Base-by-base conservation (phyloP, 208 protist species). In the Trypanosoma boissoni region DNA sequence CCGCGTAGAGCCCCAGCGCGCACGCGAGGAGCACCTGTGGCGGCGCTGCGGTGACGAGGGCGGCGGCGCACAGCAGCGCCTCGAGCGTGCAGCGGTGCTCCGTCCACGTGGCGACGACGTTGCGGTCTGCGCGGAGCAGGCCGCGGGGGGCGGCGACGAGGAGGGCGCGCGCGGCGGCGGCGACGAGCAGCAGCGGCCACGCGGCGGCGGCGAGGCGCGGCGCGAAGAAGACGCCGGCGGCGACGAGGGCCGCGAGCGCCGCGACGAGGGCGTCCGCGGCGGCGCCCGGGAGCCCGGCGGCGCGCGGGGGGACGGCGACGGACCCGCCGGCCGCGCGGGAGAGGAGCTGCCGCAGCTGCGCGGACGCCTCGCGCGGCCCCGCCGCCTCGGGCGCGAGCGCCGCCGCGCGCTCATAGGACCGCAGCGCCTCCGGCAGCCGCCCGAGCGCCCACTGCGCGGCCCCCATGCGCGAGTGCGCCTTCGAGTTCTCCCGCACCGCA, bases 401-500 rank as follows among this genome's bases (percentile, higher is more conserved):
- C 9, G 72, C 27, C 0, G 80, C 83, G 18, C 60, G 44, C 57
- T 88, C 78, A 42, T 83, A 89, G 68, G 74, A 78, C 20, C 45
- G 41, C 28, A 72, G 62, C 1, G 86, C 83, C 42, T 85, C 78
- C 7, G 57, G 39, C 3, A 74, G 52, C 65, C 82, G 72, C 43
- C 68, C 64, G 42, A 83, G 64, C 10, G 59, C 58, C 86, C 82
- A 94, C 20, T 86, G 65, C 14, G 83, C 78, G 0, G 68, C 74
- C 2, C 71, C 86, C 6, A 89, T 62, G 27, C 86, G 80, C 5
- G 54, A 58, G 49, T 89, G 81, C 14, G 76, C 72, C 68, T 86
- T 91, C 37, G 63, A 58, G 61, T 87, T 94, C 24, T 90, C 74
- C 31, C 74, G 59, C 28, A 91, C 57, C 7, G 39, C 46, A 37